A percentile compares a stretch with the other conserved stretches of the same genome.
Conservation (phyloP, 345 rosid species). For the Citrus hindsii region DNA sequence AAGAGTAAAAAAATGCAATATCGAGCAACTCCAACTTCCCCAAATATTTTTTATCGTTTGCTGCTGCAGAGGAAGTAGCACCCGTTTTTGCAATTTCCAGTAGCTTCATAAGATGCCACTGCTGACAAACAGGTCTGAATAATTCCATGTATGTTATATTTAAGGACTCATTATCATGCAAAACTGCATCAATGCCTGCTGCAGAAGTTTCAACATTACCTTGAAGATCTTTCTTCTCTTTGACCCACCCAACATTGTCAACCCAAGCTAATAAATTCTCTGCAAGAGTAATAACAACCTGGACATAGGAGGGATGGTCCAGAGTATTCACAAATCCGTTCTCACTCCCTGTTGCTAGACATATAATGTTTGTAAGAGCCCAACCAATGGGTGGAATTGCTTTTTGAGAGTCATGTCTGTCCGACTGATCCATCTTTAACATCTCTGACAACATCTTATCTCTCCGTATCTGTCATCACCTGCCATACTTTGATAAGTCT, state of each 20-base stretch:
- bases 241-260: constrained; percentile 41
- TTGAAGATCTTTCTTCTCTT: constrained; percentile 38
- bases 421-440: constrained; percentile 43
- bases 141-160: constrained; percentile 57
- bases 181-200: constrained; percentile 15
- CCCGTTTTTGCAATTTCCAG: constrained; percentile 47
- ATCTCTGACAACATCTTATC: constrained; percentile 50
- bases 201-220: constrained; percentile 39
- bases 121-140: constrained; percentile 76
- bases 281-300: constrained; percentile 55
- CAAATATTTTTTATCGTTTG: constrained; percentile 24
- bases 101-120: constrained; percentile 83
- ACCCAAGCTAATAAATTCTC: constrained; percentile 54
- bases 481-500: constrained; percentile 87
- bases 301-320: constrained; percentile 64
- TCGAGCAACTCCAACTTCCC: constrained; percentile 57
- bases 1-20: constrained; percentile 73
- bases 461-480: constrained; percentile 80
- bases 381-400: constrained; percentile 77
- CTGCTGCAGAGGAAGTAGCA: constrained; percentile 21
- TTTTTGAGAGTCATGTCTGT: constrained; percentile 31
- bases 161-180: constrained; percentile 32
- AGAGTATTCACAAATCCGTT: constrained; percentile 55
- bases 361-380: constrained; percentile 80
- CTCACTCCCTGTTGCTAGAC: constrained; percentile 60